phyloP scores from a whole-genome alignment of 1,139 yeast species.

The Meyerozyma guilliermondii region DNA sequence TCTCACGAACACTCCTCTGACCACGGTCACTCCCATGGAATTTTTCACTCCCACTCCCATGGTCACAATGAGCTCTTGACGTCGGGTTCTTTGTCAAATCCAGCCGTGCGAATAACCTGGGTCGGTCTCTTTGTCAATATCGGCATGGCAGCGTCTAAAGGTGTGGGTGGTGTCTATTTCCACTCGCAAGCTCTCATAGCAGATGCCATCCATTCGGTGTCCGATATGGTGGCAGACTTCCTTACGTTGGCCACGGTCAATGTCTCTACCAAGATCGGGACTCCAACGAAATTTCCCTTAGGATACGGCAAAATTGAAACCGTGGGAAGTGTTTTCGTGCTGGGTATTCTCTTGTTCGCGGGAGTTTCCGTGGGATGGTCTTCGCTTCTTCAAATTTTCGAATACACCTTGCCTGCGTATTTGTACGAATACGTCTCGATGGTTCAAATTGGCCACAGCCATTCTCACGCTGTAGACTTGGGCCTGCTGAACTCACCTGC shows the following conservation, averaged over 20 bases:
- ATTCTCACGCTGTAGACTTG: conserved; percentile 27
- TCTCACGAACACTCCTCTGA: background rate
- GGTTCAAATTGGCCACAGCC: conserved; percentile 51
- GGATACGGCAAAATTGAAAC: conserved; percentile 95
- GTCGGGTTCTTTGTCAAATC: conserved; percentile 42
- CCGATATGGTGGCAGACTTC: conserved; percentile 86
- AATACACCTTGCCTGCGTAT: conserved; percentile 58
- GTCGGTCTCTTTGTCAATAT: conserved; percentile 80
- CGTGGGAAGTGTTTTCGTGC: conserved; percentile 83
- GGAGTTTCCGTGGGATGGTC: conserved; percentile 92
- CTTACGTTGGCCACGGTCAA: conserved; percentile 86
- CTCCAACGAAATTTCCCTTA: conserved; percentile 59
- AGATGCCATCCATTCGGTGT: conserved; percentile 87
- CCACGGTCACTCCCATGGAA: conserved; percentile 9
- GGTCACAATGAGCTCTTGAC: conserved; percentile 38
- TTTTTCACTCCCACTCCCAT: conserved; percentile 28
- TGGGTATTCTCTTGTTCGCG: conserved; percentile 76
- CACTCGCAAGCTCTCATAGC: conserved; percentile 94
- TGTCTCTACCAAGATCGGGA: conserved; percentile 64
- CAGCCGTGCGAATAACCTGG: conserved; percentile 93
- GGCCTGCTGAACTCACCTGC: conserved; percentile 11
- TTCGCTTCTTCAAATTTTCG: conserved; percentile 65
- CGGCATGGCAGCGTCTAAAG: conserved; percentile 81
- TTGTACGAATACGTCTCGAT: conserved; percentile 37
- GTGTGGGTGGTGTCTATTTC: conserved; percentile 83